Percentiles rank a stretch among this genome's conserved stretches.
These are phyloP conservation scores for Hypoxylon sp. DNA, from an alignment of 2,329 filamentous ascomycete species.

Conservation along the genomic window DNA sequence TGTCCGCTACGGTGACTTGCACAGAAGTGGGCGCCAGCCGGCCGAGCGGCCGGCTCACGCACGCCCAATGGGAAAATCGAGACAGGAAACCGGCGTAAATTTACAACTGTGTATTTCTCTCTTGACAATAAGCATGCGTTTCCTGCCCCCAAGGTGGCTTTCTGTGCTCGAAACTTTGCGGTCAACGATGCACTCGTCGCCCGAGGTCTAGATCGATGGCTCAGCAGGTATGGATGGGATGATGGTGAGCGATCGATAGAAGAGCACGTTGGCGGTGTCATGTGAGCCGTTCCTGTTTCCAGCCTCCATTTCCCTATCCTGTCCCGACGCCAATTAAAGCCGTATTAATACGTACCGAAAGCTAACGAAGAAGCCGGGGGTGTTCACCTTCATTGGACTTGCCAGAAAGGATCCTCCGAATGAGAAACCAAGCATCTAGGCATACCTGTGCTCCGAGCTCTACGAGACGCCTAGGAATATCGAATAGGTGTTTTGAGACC, in stretches of 20 bases:
- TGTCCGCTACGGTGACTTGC: too few relatives aligned
- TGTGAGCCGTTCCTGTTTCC: neutral
- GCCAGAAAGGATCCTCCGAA: constrained; percentile 11
- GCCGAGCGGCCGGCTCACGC: too few relatives aligned
- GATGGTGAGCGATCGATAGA: constrained; percentile 8
- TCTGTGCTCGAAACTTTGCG: neutral
- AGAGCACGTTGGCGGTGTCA: neutral
- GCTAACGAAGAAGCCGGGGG: constrained; percentile 3
- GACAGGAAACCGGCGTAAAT: too few relatives aligned
- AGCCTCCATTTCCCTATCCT: too few relatives aligned
- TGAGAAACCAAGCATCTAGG: constrained; percentile 3
- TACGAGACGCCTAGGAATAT: constrained; percentile 3
- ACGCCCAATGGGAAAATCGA: too few relatives aligned
- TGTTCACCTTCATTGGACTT: constrained; percentile 14
- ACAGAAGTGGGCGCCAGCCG: too few relatives aligned
- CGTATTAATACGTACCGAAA: constrained; percentile 1
- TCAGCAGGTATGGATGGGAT: constrained; percentile 11
- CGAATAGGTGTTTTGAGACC: too few relatives aligned
- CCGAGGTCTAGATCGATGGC: constrained; percentile 2
- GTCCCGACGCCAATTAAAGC: too few relatives aligned
- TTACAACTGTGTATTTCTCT: constrained; percentile 4
- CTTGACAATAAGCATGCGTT: constrained; percentile 4
- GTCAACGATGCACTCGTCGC: constrained; percentile 7
- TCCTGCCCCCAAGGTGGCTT: constrained; percentile 1
- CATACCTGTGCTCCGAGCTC: constrained; percentile 10